Conservation (phyloP, 202 grass and related monocot species). For the Zizania palustris region DNA sequence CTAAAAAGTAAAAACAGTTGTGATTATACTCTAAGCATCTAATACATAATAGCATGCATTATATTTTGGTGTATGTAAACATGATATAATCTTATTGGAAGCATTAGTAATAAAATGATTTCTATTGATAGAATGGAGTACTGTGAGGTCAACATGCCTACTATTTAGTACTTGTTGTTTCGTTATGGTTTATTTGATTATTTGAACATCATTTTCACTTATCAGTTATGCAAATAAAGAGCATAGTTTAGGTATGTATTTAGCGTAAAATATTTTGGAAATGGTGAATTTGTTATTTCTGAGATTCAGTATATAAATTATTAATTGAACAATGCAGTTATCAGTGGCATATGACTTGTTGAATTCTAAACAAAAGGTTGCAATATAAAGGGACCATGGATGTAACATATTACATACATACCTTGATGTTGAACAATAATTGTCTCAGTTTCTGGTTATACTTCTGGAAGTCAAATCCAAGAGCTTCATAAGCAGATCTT, state of each 20-base stretch:
- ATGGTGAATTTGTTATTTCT: neutral
- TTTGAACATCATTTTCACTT: neutral
- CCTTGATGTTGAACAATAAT: conserved; percentile 92
- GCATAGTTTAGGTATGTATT: conserved; percentile 1
- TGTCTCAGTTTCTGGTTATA: conserved; percentile 99
- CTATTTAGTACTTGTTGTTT: neutral
- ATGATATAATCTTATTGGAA: conserved; percentile 10
- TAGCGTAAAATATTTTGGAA: neutral
- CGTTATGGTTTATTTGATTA: neutral
- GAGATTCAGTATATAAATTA: neutral
- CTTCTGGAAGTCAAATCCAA: conserved; percentile 69
- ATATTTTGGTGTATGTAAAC: conserved; percentile 9
- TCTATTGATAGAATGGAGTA: neutral
- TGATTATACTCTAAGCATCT: no score
- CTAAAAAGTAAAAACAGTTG: neutral
- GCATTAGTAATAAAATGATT: conserved; percentile 4
- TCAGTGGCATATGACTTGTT: conserved; percentile 20
- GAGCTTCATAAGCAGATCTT: conserved; percentile 66
- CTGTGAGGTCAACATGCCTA: neutral
- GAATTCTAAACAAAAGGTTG: neutral
- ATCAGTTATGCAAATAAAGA: conserved; percentile 3
- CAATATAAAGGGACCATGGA: neutral
- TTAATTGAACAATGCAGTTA: conserved; percentile 16
- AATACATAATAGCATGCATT: neutral
- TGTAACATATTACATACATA: conserved; percentile 28